Percentiles rank a stretch among this genome's conserved stretches.
These are phyloP conservation scores for Aspergillus persii DNA, from an alignment of 2,329 filamentous ascomycete genomes.

Conservation along the genomic window DNA sequence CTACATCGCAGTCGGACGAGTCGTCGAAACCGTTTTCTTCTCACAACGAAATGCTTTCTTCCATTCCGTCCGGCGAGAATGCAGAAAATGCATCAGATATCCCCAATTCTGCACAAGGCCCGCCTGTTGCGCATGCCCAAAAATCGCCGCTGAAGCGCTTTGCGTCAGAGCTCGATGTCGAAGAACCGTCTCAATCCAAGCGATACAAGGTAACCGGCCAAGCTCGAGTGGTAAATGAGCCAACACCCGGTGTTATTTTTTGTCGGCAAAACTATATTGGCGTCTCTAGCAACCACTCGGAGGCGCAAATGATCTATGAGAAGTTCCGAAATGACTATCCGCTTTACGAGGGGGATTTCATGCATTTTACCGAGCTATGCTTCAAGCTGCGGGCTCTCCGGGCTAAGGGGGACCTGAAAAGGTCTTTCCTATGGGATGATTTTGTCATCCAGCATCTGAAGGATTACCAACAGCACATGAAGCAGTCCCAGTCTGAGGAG, in stretches of 20 bases:
- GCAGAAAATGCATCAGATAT: background rate
- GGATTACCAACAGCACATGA: constrained; percentile 37
- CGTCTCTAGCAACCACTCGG: constrained; percentile 15
- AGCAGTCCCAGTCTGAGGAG: constrained; percentile 22
- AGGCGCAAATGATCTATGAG: constrained; percentile 31
- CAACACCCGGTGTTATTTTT: constrained; percentile 14
- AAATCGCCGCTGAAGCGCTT: constrained; percentile 13
- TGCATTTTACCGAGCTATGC: constrained; percentile 41
- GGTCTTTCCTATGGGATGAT: constrained; percentile 46
- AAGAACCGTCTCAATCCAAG: constrained; percentile 17
- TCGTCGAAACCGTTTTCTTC: constrained; percentile 20
- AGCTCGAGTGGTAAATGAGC: background rate
- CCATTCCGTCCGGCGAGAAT: constrained; percentile 10
- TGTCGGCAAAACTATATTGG: constrained; percentile 23
- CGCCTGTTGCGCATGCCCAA: constrained; percentile 3
- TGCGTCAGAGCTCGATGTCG: constrained; percentile 9
- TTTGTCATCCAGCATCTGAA: constrained; percentile 42
- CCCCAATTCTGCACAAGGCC: constrained; percentile 3
- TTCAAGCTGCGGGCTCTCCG: constrained; percentile 34
- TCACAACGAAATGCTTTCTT: constrained; percentile 17
- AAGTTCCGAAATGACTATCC: constrained; percentile 42
- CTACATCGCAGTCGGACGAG: constrained; percentile 11
- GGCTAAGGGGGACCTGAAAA: constrained; percentile 27
- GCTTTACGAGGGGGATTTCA: constrained; percentile 36
- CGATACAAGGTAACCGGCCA: background rate